These are phyloP conservation scores for Wilcoxina mikolae DNA, from an alignment of 495 filamentous ascomycete species.

Conservation along the genomic window DNA sequence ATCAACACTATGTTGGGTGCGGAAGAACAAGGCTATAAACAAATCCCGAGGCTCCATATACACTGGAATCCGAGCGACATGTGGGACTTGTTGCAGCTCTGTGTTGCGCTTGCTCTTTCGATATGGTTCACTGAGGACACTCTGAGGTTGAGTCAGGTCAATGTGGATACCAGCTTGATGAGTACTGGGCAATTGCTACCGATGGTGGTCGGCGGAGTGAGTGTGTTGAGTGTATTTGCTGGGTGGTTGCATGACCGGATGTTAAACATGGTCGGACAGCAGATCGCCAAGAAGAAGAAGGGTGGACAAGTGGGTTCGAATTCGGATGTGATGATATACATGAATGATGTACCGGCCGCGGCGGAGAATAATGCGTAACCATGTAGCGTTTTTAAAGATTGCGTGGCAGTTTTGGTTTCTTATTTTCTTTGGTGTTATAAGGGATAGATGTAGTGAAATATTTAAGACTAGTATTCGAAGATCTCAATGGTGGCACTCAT, in stretches of 20 bases:
- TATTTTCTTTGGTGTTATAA: too few species aligned
- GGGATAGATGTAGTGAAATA: too few species aligned
- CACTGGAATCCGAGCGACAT: not conserved
- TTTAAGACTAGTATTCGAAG: too few species aligned
- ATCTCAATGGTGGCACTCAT: too few species aligned
- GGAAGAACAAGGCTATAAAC: not conserved
- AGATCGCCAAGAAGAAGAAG: too few species aligned
- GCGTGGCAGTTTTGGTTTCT: too few species aligned
- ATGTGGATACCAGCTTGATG: not conserved
- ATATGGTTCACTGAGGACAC: not conserved
- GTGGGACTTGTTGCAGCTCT: not conserved
- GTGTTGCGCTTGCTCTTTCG: not conserved
- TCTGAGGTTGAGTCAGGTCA: not conserved
- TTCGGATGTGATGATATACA: too few species aligned
- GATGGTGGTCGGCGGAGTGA: not conserved
- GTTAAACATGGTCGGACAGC: not conserved
- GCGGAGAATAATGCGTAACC: too few species aligned
- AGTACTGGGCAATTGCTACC: not conserved
- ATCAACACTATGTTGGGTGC: not conserved
- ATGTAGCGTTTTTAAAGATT: too few species aligned
- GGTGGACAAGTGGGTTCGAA: too few species aligned
- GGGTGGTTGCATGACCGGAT: not conserved
- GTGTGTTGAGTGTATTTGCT: not conserved
- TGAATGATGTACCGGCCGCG: too few species aligned
- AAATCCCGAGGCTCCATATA: not conserved